Evolutionary conservation across 1,139 yeast species (phyloP).

Genomic region (Entelexis paramagnoliae): DNA sequence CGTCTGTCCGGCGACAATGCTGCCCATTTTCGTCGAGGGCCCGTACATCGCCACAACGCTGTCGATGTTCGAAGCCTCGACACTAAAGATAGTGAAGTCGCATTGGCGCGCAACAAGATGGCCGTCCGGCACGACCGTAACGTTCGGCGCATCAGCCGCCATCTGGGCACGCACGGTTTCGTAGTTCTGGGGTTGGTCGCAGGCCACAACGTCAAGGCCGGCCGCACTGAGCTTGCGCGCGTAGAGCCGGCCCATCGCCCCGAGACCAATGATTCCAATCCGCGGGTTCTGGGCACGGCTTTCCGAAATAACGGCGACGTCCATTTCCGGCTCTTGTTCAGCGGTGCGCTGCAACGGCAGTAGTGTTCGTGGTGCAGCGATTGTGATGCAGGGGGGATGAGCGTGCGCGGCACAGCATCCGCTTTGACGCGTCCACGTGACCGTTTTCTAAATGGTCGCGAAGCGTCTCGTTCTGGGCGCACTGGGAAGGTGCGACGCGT

Average conservation of each 20-base stretch:
- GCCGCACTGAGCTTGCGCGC: conserved; percentile 67
- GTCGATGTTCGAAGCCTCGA: conserved; percentile 55
- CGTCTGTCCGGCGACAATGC: conserved; percentile 96
- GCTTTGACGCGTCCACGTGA: too few relatives aligned
- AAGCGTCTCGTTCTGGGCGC: too few relatives aligned
- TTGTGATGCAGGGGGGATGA: too few relatives aligned
- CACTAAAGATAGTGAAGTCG: conserved; percentile 22
- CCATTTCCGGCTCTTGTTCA: neutral
- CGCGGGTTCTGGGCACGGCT: neutral
- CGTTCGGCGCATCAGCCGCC: conserved; percentile 32
- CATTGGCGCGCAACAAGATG: conserved; percentile 61
- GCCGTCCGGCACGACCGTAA: conserved; percentile 60
- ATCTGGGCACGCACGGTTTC: conserved; percentile 40
- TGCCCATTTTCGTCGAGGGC: conserved; percentile 75
- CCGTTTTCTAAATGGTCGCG: too few relatives aligned
- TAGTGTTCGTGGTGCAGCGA: too few relatives aligned
- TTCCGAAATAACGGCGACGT: neutral
- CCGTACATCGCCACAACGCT: conserved; percentile 67
- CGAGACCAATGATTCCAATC: conserved; percentile 86
- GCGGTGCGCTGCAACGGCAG: too few relatives aligned
- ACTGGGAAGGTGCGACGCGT: too few relatives aligned
- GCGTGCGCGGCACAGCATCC: too few relatives aligned
- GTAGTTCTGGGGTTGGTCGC: conserved; percentile 67
- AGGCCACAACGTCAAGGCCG: conserved; percentile 87
- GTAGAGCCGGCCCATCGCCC: conserved; percentile 91